Evolutionary conservation across 1,139 yeast species (phyloP), one percentile per base, ranked within the genome.

Genomic region (Pichia sp.): DNA sequence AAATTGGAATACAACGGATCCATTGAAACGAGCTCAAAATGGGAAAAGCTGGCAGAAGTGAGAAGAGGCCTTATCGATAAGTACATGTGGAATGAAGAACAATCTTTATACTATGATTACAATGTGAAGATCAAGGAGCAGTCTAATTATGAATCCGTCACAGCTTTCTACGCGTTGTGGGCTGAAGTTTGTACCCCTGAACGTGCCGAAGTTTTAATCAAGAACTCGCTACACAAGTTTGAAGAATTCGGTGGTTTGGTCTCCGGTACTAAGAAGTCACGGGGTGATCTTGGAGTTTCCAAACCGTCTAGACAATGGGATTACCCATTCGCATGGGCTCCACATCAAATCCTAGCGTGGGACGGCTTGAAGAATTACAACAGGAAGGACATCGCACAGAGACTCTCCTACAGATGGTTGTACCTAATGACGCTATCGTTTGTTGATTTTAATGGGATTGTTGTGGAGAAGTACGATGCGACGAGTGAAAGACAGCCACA

Each of bases 261-360:
- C 1, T 85, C 96, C 0, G 96, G 98, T 37, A 85, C 96, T 0
- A 76, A 81, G 55, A 67, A 75, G 57, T 83, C 93, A 4, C 73
- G 96, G 50, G 97, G 97, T 24, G 80, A 72, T 17, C 71, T 86
- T 28, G 81, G 85, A 2, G 66, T 87, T 28, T 72, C 77, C 44
- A 73, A 91, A 57, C 96, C 96, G 21, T 81, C 87, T 31, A 77
- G 98, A 66, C 99, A 93, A 69, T 93, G 99, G 99, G 99, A 93
- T 66, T 93, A 84, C 64, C 99, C 99, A 7, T 89, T 73, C 62
- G 99, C 98, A 5, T 93, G 99, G 99, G 97, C 99, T 0, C 99
- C 99, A 2, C 99, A 94, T 65, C 99, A 93, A 66, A 88, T 93
- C 19, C 69, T 93, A 46, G 94, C 96, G 0, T 93, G 99, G 99